Evolutionary conservation across 345 rosid species (phyloP).

Genomic region (Eucalyptus tenuipes): DNA sequence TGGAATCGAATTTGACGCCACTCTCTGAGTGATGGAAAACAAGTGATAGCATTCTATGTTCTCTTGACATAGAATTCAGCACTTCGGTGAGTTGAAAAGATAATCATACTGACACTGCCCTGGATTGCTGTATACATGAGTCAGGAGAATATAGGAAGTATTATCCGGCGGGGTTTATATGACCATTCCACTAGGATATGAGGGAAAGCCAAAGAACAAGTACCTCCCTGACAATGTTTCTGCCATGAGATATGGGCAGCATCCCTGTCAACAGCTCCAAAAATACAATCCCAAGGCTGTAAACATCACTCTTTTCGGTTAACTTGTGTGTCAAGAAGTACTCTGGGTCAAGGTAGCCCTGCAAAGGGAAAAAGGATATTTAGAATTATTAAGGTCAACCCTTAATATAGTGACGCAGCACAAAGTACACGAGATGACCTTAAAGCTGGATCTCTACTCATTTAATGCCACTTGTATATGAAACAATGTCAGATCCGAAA

Average conservation of each 20-base stretch:
- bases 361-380: background rate
- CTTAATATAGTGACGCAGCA: no score
- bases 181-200: background rate
- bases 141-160: background rate
- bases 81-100: background rate
- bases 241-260: slow-evolving; percentile 82
- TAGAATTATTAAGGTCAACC: no score
- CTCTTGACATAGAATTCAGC: background rate
- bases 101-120: background rate
- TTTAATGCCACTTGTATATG: background rate
- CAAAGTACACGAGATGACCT: no score
- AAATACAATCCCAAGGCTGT: slow-evolving; percentile 84
- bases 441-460: no score
- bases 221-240: slow-evolving; percentile 92
- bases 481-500: background rate
- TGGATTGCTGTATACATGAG: background rate
- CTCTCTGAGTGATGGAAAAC: background rate
- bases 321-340: slow-evolving; percentile 79
- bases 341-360: slow-evolving; percentile 91
- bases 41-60: background rate
- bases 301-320: slow-evolving; percentile 91
- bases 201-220: background rate
- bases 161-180: background rate
- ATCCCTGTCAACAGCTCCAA: slow-evolving; percentile 82
- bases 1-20: background rate